These are phyloP conservation scores for Malus hybrid DNA, from an alignment of 331 rosid species.

Conservation along the genomic window DNA sequence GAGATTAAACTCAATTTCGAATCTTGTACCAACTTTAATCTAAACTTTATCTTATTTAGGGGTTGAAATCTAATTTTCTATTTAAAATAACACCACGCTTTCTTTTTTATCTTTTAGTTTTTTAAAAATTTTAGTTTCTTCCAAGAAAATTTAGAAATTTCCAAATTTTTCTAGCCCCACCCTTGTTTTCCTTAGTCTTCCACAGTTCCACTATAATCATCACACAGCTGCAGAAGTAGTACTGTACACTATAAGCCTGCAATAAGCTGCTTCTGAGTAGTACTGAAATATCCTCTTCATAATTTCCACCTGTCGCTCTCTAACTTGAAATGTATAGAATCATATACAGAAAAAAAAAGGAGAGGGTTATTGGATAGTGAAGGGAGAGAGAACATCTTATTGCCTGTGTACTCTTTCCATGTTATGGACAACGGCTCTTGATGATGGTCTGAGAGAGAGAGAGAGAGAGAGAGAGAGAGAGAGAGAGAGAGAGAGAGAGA, in stretches of 20 bases:
- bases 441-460: conserved; percentile 7
- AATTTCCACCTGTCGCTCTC: conserved; percentile 3
- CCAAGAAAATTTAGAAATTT: too few species aligned
- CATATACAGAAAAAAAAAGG: background rate
- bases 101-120: too few species aligned
- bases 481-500: background rate
- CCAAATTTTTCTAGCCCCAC: too few species aligned
- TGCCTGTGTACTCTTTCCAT: conserved; percentile 19
- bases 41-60: too few species aligned
- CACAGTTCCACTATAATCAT: conserved; percentile 36
- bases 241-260: conserved; percentile 1
- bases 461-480: background rate
- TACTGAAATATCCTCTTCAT: conserved; percentile 2
- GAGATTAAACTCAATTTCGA: too few species aligned
- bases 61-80: too few species aligned
- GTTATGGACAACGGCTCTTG: conserved; percentile 16
- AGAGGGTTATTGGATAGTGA: conserved; percentile 28
- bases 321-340: background rate
- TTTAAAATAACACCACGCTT: too few species aligned
- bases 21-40: too few species aligned
- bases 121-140: too few species aligned
- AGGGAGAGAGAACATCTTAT: conserved; percentile 6
- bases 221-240: background rate
- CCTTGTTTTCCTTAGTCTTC: too few species aligned
- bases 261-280: conserved; percentile 10